A percentile compares a stretch with the other conserved stretches of the same genome.
These are phyloP conservation scores for Zygnema cylindricum DNA, from an alignment of 139 green algal genomes.

Conservation along the genomic window DNA sequence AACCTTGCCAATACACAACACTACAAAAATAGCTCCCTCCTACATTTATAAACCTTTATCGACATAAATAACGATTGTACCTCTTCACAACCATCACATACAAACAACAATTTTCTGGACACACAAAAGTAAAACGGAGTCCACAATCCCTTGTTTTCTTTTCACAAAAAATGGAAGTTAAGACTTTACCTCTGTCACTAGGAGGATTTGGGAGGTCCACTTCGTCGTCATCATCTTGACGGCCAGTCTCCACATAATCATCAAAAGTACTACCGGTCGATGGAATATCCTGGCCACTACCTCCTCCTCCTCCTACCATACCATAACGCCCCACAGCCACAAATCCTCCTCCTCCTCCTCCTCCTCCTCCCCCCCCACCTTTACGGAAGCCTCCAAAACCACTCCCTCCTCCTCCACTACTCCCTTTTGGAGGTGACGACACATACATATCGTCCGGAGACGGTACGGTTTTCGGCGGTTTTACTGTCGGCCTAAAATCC, in stretches of 20 bases:
- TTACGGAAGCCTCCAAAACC: not conserved
- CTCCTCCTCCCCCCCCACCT: not conserved
- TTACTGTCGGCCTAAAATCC: not conserved
- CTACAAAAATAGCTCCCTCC: too few species aligned
- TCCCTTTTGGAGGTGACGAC: not conserved
- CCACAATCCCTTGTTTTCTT: too few species aligned
- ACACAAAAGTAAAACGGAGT: too few species aligned
- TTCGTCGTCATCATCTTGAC: not conserved
- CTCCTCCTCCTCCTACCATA: not conserved
- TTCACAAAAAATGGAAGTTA: not conserved
- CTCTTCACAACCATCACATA: too few species aligned
- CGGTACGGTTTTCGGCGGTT: not conserved
- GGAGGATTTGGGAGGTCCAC: not conserved
- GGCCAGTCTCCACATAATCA: not conserved
- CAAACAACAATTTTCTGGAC: too few species aligned
- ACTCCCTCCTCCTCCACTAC: not conserved
- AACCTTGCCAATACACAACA: too few species aligned
- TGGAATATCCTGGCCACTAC: not conserved
- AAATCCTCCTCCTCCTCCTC: not conserved
- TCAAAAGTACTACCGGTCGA: not conserved
- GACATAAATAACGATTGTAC: too few species aligned
- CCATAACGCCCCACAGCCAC: not conserved
- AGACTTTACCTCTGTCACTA: not conserved
- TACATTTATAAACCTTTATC: too few species aligned
- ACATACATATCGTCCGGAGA: not conserved